Evolutionary conservation across 2,329 filamentous ascomycete species (phyloP).

Genomic region (Fusarium sp.): DNA sequence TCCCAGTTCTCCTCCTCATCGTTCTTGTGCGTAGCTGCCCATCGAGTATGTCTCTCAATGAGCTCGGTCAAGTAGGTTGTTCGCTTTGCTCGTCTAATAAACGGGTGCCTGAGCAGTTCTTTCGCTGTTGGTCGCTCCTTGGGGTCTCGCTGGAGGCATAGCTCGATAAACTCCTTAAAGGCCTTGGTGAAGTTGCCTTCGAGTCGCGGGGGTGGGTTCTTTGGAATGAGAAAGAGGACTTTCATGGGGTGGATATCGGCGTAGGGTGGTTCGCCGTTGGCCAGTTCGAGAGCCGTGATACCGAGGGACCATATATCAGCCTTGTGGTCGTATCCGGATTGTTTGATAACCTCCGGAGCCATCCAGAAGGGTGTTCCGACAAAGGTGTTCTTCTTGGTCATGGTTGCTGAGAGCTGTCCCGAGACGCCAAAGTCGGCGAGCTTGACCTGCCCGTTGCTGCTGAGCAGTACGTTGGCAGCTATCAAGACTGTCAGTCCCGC

Average conservation of each 20-base stretch:
- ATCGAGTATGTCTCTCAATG: slow-evolving; percentile 88
- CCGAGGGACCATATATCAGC: slow-evolving; percentile 97
- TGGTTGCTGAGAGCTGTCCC: slow-evolving; percentile 92
- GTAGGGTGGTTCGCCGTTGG: slow-evolving; percentile 91
- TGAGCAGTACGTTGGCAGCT: slow-evolving; percentile 93
- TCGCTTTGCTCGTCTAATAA: slow-evolving; percentile 90
- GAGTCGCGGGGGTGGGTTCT: slow-evolving; percentile 84
- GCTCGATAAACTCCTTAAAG: slow-evolving; percentile 84
- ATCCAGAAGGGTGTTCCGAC: slow-evolving; percentile 99
- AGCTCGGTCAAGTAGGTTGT: slow-evolving; percentile 96
- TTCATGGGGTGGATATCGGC: slow-evolving; percentile 99
- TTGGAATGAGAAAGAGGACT: slow-evolving; percentile 93
- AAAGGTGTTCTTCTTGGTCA: slow-evolving; percentile 99
- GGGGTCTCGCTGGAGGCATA: slow-evolving; percentile 88
- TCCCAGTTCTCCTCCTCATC: slow-evolving; percentile 69
- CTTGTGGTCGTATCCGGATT: slow-evolving; percentile 97
- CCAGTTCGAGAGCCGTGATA: slow-evolving; percentile 91
- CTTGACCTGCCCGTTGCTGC: slow-evolving; percentile 93
- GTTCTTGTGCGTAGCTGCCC: slow-evolving; percentile 80
- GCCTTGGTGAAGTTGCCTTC: slow-evolving; percentile 81
- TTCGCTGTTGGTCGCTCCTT: slow-evolving; percentile 85
- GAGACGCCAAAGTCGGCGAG: slow-evolving; percentile 97
- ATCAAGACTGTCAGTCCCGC: slow-evolving; percentile 8
- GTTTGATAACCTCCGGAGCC: slow-evolving; percentile 98
- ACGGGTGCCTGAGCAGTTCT: slow-evolving; percentile 87